phyloP scores from a whole-genome alignment of 2,329 filamentous ascomycete species.

The Huntiella savannae region DNA sequence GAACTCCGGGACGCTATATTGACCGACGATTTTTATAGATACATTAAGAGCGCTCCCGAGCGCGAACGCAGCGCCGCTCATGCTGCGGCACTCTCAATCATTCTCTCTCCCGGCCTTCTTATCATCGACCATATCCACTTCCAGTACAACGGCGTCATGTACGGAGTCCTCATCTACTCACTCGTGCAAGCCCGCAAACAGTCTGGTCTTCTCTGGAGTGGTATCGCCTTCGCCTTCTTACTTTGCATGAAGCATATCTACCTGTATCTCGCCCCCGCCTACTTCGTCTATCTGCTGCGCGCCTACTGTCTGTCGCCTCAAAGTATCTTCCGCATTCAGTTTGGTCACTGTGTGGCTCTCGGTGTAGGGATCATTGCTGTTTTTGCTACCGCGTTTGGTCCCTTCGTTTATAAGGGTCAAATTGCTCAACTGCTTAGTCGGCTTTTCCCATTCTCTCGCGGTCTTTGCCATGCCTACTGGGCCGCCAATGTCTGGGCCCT shows the following conservation, averaged over 20 bases:
- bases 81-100: constrained; percentile 68
- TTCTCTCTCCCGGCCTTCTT: constrained; percentile 79
- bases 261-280: constrained; percentile 85
- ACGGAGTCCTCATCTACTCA: constrained; percentile 74
- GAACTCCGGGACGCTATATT: neutral
- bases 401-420: constrained; percentile 66
- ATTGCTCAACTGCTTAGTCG: constrained; percentile 66
- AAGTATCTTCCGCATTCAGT: constrained; percentile 56
- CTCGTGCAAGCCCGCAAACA: constrained; percentile 62
- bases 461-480: constrained; percentile 95
- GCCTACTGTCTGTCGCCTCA: constrained; percentile 68
- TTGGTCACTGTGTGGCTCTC: constrained; percentile 68
- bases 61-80: constrained; percentile 58
- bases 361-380: constrained; percentile 52
- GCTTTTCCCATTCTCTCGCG: constrained; percentile 83
- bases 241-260: constrained; percentile 97
- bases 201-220: constrained; percentile 58
- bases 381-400: constrained; percentile 69
- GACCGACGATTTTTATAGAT: constrained; percentile 29
- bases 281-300: constrained; percentile 84
- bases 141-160: constrained; percentile 96
- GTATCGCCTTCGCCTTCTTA: constrained; percentile 63
- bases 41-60: constrained; percentile 50
- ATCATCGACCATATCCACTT: constrained; percentile 99
- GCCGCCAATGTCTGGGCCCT: constrained; percentile 93